phyloP scores from a whole-genome alignment of 2,329 filamentous ascomycete genomes.

The Pezicula carpinea region DNA sequence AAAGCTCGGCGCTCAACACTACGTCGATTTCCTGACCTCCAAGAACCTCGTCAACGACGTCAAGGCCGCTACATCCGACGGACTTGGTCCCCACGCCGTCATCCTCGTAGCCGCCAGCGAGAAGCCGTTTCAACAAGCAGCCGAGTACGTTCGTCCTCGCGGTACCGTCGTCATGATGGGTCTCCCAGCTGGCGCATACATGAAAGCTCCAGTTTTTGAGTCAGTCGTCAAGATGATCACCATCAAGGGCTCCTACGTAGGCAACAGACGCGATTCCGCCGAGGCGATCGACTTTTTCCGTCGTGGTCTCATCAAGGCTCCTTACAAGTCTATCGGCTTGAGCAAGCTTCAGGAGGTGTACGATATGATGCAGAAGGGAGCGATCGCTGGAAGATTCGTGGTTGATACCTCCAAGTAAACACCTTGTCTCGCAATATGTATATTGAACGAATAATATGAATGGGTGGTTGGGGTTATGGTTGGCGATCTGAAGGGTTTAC shows the following conservation, averaged over 20 bases:
- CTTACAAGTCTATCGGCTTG: slow-evolving; percentile 80
- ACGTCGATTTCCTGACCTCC: slow-evolving; percentile 74
- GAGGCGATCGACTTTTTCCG: slow-evolving; percentile 90
- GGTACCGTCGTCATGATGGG: slow-evolving; percentile 87
- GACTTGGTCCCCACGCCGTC: slow-evolving; percentile 81
- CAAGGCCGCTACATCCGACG: slow-evolving; percentile 73
- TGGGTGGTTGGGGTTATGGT: not conserved
- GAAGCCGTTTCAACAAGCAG: slow-evolving; percentile 93
- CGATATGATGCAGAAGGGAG: slow-evolving; percentile 64
- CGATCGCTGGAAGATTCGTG: slow-evolving; percentile 75
- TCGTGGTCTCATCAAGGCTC: slow-evolving; percentile 78
- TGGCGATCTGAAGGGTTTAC: not conserved
- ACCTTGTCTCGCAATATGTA: too few relatives aligned
- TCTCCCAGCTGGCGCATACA: slow-evolving; percentile 72
- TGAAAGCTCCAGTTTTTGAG: slow-evolving; percentile 83
- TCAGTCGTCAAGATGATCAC: slow-evolving; percentile 85
- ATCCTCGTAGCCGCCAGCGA: slow-evolving; percentile 81
- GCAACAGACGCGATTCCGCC: slow-evolving; percentile 80
- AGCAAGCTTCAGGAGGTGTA: slow-evolving; percentile 78
- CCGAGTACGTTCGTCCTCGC: slow-evolving; percentile 75
- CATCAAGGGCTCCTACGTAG: slow-evolving; percentile 92
- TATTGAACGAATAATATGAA: not conserved
- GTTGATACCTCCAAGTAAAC: slow-evolving; percentile 66
- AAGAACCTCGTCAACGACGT: slow-evolving; percentile 81
- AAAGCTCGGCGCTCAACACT: slow-evolving; percentile 65